Base-by-base conservation (phyloP, 2,329 filamentous ascomycete genomes). In the Ustilaginoidea virens region DNA sequence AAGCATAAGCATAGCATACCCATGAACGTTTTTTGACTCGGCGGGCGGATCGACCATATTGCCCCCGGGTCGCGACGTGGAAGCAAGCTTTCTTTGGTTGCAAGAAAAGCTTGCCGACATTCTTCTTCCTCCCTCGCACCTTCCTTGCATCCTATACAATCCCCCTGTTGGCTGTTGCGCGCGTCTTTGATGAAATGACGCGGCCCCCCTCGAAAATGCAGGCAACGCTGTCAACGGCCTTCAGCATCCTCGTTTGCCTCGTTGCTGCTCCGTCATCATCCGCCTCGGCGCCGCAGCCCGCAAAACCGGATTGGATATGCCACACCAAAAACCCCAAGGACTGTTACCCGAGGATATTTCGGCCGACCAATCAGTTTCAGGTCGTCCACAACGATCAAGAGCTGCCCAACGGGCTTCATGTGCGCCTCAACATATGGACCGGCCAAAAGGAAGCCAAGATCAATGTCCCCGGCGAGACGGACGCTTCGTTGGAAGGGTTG, bases 391-490 rank as follows among this genome's bases (percentile, higher is more conserved):
- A 69, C 20, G 75, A 76, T 39, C 75, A 80, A 46, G 65, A 76
- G 21, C 45, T 80, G 4, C 74, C 75, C 1, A 51, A 60, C 0
- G 75, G 75, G 5, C 60, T 80, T 4, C 75, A 80, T 44, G 62
- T 80, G 29, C 66, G 74, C 22, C 51, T 80, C 31, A 69, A 80
- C 43, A 60, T 80, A 26, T 60, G 61, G 39, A 74, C 72, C 0
- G 74, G 75, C 14, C 41, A 60, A 38, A 74, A 70, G 39, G 71
- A 78, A 45, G 75, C 74, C 38, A 74, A 76, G 43, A 58, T 79
- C 36, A 69, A 79, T 47, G 58, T 73, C 12, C 69, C 69, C 1
- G 55, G 55, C 9, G 69, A 74, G 37, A 44, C 49, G 12, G 52
- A 60, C 28, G 46, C 59, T 11, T 53, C 53, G 1, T 50, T 69